Evolutionary conservation across 78 protist species (phyloP).

Genomic region (Tieghemostelium lacteum): DNA sequence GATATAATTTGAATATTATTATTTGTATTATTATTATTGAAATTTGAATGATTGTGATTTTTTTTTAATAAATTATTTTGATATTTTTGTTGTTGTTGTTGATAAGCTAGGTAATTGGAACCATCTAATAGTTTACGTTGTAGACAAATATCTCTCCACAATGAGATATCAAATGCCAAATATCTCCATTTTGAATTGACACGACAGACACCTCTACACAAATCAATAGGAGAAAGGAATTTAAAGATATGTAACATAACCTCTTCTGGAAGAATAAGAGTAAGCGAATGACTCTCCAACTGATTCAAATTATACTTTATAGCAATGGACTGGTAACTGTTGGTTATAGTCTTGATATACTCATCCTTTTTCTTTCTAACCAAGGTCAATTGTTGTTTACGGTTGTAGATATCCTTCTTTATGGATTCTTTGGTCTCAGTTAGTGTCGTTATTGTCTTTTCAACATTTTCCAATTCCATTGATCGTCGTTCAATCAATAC

Average conservation of each 20-base stretch:
- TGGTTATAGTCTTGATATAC: constrained; percentile 53
- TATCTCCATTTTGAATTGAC: constrained; percentile 48
- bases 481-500: constrained; percentile 12
- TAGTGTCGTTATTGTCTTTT: constrained; percentile 24
- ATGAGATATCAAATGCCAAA: constrained; percentile 50
- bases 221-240: constrained; percentile 54
- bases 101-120: constrained; percentile 11
- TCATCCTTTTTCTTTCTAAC: constrained; percentile 53
- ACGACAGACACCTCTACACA: constrained; percentile 59
- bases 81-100: background rate
- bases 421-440: constrained; percentile 44
- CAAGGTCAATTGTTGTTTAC: background rate
- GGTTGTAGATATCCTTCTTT: constrained; percentile 13
- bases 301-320: constrained; percentile 35
- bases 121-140: constrained; percentile 58
- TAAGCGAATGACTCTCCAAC: constrained; percentile 15
- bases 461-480: constrained; percentile 35
- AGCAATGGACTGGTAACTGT: constrained; percentile 46
- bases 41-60: background rate
- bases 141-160: constrained; percentile 66
- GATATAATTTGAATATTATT: background rate
- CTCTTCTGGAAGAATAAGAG: constrained; percentile 65
- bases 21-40: background rate
- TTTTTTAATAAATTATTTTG: background rate
- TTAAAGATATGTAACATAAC: constrained; percentile 67